A percentile compares a stretch with the other conserved stretches of the same genome.
Conservation (phyloP, 1,284 basidiomycete genomes). For the Pseudozyma pruni region DNA sequence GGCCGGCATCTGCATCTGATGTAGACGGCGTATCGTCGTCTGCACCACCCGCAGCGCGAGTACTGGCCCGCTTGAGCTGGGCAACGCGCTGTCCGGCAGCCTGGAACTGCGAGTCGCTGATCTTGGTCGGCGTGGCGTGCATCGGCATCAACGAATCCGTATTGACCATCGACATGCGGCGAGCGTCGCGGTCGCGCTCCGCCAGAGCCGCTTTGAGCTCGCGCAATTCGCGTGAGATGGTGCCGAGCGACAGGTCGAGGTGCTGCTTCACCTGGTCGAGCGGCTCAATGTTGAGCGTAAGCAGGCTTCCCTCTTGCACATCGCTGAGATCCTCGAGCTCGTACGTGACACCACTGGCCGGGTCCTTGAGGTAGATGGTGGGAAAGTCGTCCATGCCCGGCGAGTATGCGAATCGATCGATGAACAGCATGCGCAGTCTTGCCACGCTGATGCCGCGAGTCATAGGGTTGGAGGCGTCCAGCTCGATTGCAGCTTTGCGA, state of each 20-base stretch:
- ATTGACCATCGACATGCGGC: constrained; percentile 38
- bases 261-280: constrained; percentile 99
- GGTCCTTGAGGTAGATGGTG: constrained; percentile 92
- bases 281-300: constrained; percentile 94
- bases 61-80: constrained; percentile 54
- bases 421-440: constrained; percentile 84
- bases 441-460: constrained; percentile 74
- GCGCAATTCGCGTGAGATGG: constrained; percentile 88
- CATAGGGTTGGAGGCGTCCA: constrained; percentile 37
- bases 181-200: constrained; percentile 54
- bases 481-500: constrained; percentile 82
- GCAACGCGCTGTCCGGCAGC: constrained; percentile 62
- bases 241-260: constrained; percentile 87
- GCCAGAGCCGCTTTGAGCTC: constrained; percentile 80
- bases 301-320: constrained; percentile 83
- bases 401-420: constrained; percentile 94
- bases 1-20: neutral
- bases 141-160: constrained; percentile 18
- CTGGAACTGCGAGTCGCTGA: constrained; percentile 63
- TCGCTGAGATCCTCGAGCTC: constrained; percentile 96
- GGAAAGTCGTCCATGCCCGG: constrained; percentile 90
- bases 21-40: constrained; percentile 9
- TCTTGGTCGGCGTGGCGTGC: constrained; percentile 41
- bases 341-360: constrained; percentile 88
- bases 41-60: constrained; percentile 16